Conservation (phyloP, 202 grass and related monocot species). For the Saccharum hybrid region DNA sequence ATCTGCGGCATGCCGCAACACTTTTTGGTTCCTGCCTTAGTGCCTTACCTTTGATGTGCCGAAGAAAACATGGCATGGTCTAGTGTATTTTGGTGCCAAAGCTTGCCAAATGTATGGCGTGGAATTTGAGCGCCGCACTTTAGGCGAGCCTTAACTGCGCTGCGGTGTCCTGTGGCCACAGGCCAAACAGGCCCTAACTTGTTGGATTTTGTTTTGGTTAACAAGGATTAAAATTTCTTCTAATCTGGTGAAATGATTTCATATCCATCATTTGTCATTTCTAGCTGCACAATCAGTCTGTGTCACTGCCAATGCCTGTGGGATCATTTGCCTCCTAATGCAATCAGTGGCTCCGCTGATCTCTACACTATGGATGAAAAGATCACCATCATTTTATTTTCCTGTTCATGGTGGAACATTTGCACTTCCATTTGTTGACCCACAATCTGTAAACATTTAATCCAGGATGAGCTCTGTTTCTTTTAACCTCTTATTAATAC, state of each 20-base stretch:
- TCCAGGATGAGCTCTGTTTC: not conserved
- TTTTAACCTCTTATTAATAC: slow-evolving; percentile 13
- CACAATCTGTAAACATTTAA: slow-evolving; percentile 16
- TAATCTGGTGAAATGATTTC: slow-evolving; percentile 18
- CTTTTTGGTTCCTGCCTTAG: too few species aligned
- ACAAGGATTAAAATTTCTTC: slow-evolving; percentile 19
- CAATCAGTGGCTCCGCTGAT: slow-evolving; percentile 5
- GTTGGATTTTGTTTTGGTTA: slow-evolving; percentile 32
- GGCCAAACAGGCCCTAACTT: not conserved
- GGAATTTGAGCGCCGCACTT: too few species aligned
- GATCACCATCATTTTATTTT: not conserved
- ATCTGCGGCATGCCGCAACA: too few species aligned
- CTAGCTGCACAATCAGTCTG: slow-evolving; percentile 13
- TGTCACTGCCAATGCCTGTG: slow-evolving; percentile 19
- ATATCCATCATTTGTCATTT: slow-evolving; percentile 9
- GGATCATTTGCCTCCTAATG: slow-evolving; percentile 12
- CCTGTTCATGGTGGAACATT: slow-evolving; percentile 28
- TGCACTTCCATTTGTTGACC: slow-evolving; percentile 5
- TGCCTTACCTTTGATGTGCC: too few species aligned
- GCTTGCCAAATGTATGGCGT: too few species aligned
- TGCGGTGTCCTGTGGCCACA: too few species aligned
- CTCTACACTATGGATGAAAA: slow-evolving; percentile 16
- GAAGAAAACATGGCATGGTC: too few species aligned
- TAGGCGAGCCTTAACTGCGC: too few species aligned
- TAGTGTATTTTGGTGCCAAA: too few species aligned